Base-by-base conservation (phyloP, 176 grass and related monocot genomes). In the Juncus effusus region DNA sequence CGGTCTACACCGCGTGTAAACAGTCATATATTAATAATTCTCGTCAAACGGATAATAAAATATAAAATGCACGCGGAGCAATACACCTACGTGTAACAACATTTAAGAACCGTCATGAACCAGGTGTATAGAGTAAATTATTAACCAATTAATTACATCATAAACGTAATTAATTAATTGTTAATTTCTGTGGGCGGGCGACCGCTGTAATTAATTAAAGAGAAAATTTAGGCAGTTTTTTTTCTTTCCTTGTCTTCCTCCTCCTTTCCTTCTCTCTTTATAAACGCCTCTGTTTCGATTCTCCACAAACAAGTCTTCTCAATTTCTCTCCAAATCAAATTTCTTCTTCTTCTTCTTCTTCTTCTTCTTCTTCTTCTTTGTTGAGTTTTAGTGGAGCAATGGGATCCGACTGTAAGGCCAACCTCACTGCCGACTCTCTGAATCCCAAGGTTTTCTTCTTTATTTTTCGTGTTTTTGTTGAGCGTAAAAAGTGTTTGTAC, bases 361-460 rank as follows among this genome's bases (percentile, higher is more conserved):
- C 56, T 19, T 49, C 54, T 38, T 51, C 71, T 28, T 28, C 19
- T 28, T 28, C 19, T 28, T 28, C 19, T 28, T 28, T 28, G 19
- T 28, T 28, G 19, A 28, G 19, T 28, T 28, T 28, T 28, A 28
- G 19, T 28, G 19, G 19, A 28, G 10, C 74, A 16, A 59, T 66
- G 60, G 61, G 53, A 58, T 64, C 63, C 10, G 10, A 54, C 2
- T 44, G 49, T 44, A 41, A 55, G 56, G 47, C 74, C 56, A 7
- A 64, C 9, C 65, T 82, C 55, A 66, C 80, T 16, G 51, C 76
- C 3, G 73, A 77, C 6, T 72, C 74, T 36, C 51, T 82, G 7
- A 82, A 82, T 11, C 80, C 74, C 7, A 83, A 77, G 80, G 80
- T 83, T 16, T 5, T 55, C 39, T 56, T 68, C 3, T 52, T 4